Conservation (phyloP, 2,329 filamentous ascomycete species). For the Hansfordia pulvinata region DNA sequence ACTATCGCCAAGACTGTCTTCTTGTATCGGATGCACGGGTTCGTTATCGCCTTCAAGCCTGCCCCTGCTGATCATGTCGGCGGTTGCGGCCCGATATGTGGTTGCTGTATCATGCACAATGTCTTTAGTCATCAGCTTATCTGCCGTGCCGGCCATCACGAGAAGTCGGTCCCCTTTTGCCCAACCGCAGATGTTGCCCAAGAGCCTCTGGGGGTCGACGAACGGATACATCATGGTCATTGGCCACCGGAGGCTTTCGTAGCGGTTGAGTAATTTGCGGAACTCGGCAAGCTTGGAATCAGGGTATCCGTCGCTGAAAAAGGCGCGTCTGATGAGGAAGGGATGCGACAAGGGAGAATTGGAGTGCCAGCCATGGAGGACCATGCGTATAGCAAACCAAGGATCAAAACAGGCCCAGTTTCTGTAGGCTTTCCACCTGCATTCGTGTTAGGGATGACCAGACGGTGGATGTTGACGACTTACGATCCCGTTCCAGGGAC, state of each 20-base stretch:
- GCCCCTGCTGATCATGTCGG: constrained; percentile 13
- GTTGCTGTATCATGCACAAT: constrained; percentile 23
- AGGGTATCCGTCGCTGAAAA: constrained; percentile 32
- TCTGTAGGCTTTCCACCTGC: constrained; percentile 22
- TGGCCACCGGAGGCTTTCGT: constrained; percentile 39
- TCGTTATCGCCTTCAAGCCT: constrained; percentile 13
- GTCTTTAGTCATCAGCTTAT: constrained; percentile 24
- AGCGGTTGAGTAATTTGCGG: constrained; percentile 26
- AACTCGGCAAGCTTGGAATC: constrained; percentile 25
- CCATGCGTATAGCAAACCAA: constrained; percentile 29
- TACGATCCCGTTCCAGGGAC: constrained; percentile 34
- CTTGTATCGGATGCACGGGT: constrained; percentile 5
- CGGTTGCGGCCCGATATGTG: constrained; percentile 21
- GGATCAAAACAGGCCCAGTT: constrained; percentile 33
- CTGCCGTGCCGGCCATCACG: constrained; percentile 23
- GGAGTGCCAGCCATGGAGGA: constrained; percentile 32
- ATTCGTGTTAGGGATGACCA: constrained; percentile 3
- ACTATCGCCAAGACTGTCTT: constrained; percentile 12
- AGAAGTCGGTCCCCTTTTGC: constrained; percentile 18
- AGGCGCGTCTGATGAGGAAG: constrained; percentile 29
- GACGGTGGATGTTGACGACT: constrained; percentile 8
- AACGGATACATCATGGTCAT: constrained; percentile 31
- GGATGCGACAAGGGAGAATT: constrained; percentile 38
- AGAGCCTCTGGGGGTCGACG: constrained; percentile 22
- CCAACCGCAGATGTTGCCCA: constrained; percentile 20